Conservation (phyloP, 2,329 filamentous ascomycete species). For the Bipolaris oryzae region DNA sequence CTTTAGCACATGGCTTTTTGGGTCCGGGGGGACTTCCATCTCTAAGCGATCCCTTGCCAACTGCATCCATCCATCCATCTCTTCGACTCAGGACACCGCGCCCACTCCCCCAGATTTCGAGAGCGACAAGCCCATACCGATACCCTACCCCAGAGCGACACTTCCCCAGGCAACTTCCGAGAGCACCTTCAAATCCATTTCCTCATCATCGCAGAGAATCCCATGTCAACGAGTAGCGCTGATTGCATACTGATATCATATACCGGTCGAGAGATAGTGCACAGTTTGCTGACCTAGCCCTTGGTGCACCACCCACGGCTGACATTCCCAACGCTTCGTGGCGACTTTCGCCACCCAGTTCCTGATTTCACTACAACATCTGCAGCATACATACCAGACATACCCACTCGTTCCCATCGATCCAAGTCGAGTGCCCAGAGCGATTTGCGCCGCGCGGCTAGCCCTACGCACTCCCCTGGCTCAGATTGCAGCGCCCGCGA, state of each 20-base stretch:
- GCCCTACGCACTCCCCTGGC: not conserved
- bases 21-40: slow-evolving; percentile 4
- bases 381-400: not conserved
- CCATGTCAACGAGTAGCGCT: slow-evolving; percentile 11
- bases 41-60: slow-evolving; percentile 4
- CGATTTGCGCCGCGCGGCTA: slow-evolving; percentile 2
- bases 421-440: slow-evolving; percentile 8
- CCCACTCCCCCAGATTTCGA: slow-evolving; percentile 1
- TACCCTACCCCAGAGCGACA: slow-evolving; percentile 11
- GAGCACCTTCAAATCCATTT: slow-evolving; percentile 8
- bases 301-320: slow-evolving; percentile 7
- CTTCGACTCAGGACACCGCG: slow-evolving; percentile 4
- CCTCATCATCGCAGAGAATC: slow-evolving; percentile 2
- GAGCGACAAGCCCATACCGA: slow-evolving; percentile 7
- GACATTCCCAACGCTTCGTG: slow-evolving; percentile 4
- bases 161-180: slow-evolving; percentile 13
- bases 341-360: slow-evolving; percentile 10
- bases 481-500: slow-evolving; percentile 5
- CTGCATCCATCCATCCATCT: not conserved
- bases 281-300: slow-evolving; percentile 4
- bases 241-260: slow-evolving; percentile 9
- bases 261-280: not conserved
- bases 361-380: slow-evolving; percentile 6
- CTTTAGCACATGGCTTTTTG: slow-evolving; percentile 3
- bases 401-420: not conserved